phyloP scores from a whole-genome alignment of 2,329 filamentous ascomycete genomes.

The Amauroascus verrucosus region DNA sequence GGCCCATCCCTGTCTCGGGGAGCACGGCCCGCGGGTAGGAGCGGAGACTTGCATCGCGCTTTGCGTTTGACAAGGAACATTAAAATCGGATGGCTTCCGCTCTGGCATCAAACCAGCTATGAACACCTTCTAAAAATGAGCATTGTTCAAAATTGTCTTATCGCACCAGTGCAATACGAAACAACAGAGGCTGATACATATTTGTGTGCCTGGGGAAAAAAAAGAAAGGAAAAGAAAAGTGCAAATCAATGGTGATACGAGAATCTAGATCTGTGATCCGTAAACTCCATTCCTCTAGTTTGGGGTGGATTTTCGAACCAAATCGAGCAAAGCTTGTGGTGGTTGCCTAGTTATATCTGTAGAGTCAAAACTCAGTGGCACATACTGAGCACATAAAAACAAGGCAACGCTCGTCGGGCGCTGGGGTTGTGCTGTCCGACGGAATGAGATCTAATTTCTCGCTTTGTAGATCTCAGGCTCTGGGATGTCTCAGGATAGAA shows the following conservation, averaged over 20 bases:
- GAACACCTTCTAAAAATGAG: too few species aligned
- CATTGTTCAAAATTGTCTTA: not conserved
- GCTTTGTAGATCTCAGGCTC: not conserved
- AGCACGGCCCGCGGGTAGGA: slow-evolving; percentile 10
- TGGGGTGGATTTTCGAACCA: not conserved
- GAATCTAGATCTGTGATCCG: slow-evolving; percentile 3
- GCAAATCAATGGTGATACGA: not conserved
- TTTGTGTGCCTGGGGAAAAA: too few species aligned
- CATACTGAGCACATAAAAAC: too few species aligned
- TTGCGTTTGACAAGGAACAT: not conserved
- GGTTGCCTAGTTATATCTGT: too few species aligned
- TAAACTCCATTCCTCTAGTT: not conserved
- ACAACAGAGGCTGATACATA: too few species aligned
- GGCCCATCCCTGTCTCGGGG: slow-evolving; percentile 7
- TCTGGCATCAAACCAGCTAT: not conserved
- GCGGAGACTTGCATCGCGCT: slow-evolving; percentile 10
- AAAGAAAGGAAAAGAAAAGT: not conserved
- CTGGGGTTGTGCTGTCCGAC: not conserved
- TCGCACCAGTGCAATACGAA: not conserved
- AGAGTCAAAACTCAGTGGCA: too few species aligned
- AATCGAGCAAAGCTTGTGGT: too few species aligned
- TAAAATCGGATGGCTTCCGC: slow-evolving; percentile 3
- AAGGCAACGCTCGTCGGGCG: too few species aligned
- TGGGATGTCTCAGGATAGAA: not conserved
- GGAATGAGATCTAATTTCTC: not conserved